Conservation (phyloP, 2,329 filamentous ascomycete genomes). For the Moelleriella libera region DNA sequence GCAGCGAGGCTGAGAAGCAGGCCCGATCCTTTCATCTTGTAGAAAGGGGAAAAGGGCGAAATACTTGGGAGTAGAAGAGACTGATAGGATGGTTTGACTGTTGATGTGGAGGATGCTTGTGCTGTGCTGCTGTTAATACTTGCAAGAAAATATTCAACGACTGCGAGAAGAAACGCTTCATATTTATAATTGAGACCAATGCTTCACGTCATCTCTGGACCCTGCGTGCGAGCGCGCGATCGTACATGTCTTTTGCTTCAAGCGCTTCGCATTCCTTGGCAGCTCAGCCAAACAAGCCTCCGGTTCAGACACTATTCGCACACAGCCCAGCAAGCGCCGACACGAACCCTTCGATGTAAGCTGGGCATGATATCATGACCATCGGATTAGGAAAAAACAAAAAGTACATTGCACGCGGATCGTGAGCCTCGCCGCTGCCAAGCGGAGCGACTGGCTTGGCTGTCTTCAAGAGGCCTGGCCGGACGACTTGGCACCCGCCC, state of each 20-base stretch:
- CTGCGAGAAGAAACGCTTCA: too few species aligned
- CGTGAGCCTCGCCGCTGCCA: background rate
- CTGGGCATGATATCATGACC: background rate
- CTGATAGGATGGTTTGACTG: background rate
- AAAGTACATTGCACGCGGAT: background rate
- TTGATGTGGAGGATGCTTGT: background rate
- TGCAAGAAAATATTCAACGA: too few species aligned
- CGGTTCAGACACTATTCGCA: too few species aligned
- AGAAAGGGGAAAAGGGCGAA: background rate
- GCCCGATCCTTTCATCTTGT: slow-evolving; percentile 2
- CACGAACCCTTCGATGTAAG: background rate
- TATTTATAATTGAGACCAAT: too few species aligned
- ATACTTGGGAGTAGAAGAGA: background rate
- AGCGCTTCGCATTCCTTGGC: too few species aligned
- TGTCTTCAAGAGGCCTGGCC: background rate
- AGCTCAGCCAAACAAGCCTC: too few species aligned
- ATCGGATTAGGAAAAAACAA: background rate
- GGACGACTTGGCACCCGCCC: background rate
- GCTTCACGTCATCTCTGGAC: too few species aligned
- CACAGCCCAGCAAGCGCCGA: background rate
- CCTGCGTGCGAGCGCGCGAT: too few species aligned
- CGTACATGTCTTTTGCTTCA: too few species aligned
- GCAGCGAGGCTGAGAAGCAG: background rate
- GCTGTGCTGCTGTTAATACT: too few species aligned
- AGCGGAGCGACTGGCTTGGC: background rate